Evolutionary conservation across 108 stramenopile genomes (phyloP), one percentile per base, ranked within the genome.

Genomic region (Cyclotella choctawhatcheeana): DNA sequence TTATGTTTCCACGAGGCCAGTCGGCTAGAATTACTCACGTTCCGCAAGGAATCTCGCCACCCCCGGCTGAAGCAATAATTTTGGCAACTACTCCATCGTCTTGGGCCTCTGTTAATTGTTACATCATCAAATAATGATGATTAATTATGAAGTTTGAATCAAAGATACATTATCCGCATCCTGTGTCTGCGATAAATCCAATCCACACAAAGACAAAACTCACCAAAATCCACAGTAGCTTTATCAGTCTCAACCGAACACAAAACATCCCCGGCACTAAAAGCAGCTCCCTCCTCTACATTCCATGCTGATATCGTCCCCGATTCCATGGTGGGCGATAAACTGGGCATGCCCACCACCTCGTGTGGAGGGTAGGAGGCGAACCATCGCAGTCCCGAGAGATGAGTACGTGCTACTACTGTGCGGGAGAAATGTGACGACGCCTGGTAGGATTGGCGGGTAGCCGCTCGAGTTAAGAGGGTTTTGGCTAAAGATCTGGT

Each of bases 161-260:
- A 56, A 31, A 4, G 14, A 14, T 31, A 6, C 10, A n/a, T n/a
- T n/a, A n/a, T n/a, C n/a, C n/a, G n/a, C n/a, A n/a, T n/a, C n/a
- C n/a, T n/a, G n/a, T n/a, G n/a, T n/a, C n/a, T n/a, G 59, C 20
- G 2, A 37, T 0, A 21, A 8, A 26, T 30, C 26, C 44, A 40
- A 61, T 18, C 2, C 43, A n/a, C n/a, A n/a, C n/a, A n/a, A n/a
- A n/a, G n/a, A n/a, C n/a, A 56, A 5, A 29, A 47, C 63, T 64
- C 25, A 64, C 63, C 63, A 83, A 96, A 99, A 47, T 97, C 92
- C 24, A 99, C 96, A 6, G 97, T 97, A 29, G 99, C 98, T 84
- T 99, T 99, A 82, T 99, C 99, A 17, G 99, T 99, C 76, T 99
- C 97, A 16, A 99, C 84, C 20, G 94, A 94, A 74, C 93, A 94